Percentiles rank a stretch among this genome's conserved stretches.
Conservation (phyloP, 208 protist genomes). For the Wallacemonas rigidus region DNA sequence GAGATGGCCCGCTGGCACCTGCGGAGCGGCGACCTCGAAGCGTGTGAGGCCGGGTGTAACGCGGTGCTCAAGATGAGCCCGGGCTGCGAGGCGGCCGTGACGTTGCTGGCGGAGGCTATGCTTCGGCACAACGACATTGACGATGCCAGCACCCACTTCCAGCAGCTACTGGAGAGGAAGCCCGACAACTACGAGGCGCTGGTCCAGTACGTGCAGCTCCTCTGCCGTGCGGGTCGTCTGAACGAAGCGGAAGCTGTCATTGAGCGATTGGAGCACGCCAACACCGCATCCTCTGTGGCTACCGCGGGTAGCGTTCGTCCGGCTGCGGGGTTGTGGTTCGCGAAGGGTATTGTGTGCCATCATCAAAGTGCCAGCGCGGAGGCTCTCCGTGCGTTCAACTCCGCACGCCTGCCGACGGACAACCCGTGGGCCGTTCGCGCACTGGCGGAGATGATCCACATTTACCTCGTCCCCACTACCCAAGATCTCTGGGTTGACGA, state of each 20-base stretch:
- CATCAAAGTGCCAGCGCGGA: conserved; percentile 80
- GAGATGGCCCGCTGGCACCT: conserved; percentile 83
- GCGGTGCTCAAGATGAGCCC: conserved; percentile 86
- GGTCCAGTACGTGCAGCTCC: conserved; percentile 82
- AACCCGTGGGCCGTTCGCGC: conserved; percentile 84
- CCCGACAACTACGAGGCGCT: conserved; percentile 92
- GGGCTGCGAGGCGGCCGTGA: conserved; percentile 83
- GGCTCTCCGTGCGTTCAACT: conserved; percentile 91
- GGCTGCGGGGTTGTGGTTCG: conserved; percentile 83
- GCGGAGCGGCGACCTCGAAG: conserved; percentile 72
- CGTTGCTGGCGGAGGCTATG: conserved; percentile 83
- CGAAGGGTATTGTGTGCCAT: conserved; percentile 78
- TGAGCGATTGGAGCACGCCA: conserved; percentile 35
- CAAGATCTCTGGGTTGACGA: conserved; percentile 82
- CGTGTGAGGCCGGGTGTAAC: conserved; percentile 90
- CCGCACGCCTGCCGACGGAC: conserved; percentile 69
- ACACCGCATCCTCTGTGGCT: conserved; percentile 45
- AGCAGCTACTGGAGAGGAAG: conserved; percentile 80
- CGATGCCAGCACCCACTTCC: conserved; percentile 85
- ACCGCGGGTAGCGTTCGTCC: conserved; percentile 34
- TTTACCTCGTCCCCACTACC: conserved; percentile 88
- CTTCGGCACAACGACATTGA: conserved; percentile 60
- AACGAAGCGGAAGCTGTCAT: conserved; percentile 56
- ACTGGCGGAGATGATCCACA: conserved; percentile 92
- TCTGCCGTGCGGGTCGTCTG: conserved; percentile 82